These are phyloP conservation scores for Pythium grandisporangium DNA, from an alignment of 352 stramenopile species.

Conservation along the genomic window DNA sequence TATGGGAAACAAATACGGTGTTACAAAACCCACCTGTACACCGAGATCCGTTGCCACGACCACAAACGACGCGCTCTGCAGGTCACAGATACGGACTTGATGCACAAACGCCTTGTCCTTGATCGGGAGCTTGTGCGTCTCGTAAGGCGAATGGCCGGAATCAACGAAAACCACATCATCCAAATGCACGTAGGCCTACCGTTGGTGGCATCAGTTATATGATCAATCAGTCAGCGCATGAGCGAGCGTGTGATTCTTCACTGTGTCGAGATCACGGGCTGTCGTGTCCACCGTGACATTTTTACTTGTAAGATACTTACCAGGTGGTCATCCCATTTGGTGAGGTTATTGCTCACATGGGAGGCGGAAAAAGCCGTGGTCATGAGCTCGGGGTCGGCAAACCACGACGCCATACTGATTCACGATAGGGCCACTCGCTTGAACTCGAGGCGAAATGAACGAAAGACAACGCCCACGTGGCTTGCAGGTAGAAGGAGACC, in stretches of 20 bases:
- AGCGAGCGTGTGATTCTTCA: no score
- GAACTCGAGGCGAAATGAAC: no score
- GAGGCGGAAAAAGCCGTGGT: conserved; percentile 19
- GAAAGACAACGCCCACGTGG: no score
- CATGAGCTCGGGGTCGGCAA: conserved; percentile 11
- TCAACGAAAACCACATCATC: conserved; percentile 17
- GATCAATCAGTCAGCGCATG: no score
- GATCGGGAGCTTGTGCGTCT: conserved; percentile 15
- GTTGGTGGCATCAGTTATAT: no score
- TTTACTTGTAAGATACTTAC: no score
- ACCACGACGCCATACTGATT: no score
- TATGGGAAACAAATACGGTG: no score
- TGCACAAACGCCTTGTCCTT: conserved; percentile 16
- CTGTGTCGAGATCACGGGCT: no score
- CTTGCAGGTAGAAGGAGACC: no score
- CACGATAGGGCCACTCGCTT: no score
- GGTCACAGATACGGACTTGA: conserved; percentile 66
- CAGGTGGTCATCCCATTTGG: conserved; percentile 10
- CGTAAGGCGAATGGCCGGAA: conserved; percentile 10
- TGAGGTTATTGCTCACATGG: conserved; percentile 18
- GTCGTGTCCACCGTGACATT: no score
- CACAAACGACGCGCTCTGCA: conserved; percentile 35
- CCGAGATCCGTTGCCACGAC: conserved; percentile 57
- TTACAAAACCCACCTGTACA: conserved; percentile 43
- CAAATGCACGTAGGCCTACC: conserved; percentile 13